Conservation (phyloP, 805 yeast species). For the Candida alai region DNA sequence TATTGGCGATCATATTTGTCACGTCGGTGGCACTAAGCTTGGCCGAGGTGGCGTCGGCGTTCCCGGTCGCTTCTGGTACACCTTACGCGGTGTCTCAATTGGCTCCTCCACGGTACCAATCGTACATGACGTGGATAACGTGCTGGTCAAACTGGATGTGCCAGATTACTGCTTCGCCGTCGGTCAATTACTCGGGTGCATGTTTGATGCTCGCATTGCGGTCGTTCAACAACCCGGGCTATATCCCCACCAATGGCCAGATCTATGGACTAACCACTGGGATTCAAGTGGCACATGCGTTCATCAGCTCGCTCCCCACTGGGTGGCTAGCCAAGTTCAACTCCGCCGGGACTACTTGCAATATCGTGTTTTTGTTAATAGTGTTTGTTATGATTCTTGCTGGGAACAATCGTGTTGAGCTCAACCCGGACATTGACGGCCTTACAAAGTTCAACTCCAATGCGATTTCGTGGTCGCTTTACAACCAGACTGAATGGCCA, state of each 20-base stretch:
- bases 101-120: slow-evolving; percentile 51
- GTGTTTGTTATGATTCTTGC: slow-evolving; percentile 53
- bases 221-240: slow-evolving; percentile 35
- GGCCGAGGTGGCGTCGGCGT: slow-evolving; percentile 63
- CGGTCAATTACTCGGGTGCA: slow-evolving; percentile 57
- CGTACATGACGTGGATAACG: slow-evolving; percentile 56
- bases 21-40: slow-evolving; percentile 55
- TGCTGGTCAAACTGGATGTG: slow-evolving; percentile 66
- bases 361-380: slow-evolving; percentile 46
- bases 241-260: slow-evolving; percentile 45
- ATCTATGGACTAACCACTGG: slow-evolving; percentile 49
- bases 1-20: slow-evolving; percentile 53
- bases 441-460: slow-evolving; percentile 47
- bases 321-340: slow-evolving; percentile 51
- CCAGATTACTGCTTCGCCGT: slow-evolving; percentile 60
- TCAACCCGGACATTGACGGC: slow-evolving; percentile 11
- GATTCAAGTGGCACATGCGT: slow-evolving; percentile 45
- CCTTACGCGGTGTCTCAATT: slow-evolving; percentile 65
- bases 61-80: slow-evolving; percentile 67
- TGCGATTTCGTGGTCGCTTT: slow-evolving; percentile 49
- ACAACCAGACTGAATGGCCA: slow-evolving; percentile 62
- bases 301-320: slow-evolving; percentile 52
- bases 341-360: slow-evolving; percentile 45
- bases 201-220: slow-evolving; percentile 52
- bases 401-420: slow-evolving; percentile 42